Percentiles rank a stretch among this genome's conserved stretches.
These are phyloP conservation scores for Fusarium nelsonii DNA, from an alignment of 2,329 filamentous ascomycete genomes.

Conservation along the genomic window DNA sequence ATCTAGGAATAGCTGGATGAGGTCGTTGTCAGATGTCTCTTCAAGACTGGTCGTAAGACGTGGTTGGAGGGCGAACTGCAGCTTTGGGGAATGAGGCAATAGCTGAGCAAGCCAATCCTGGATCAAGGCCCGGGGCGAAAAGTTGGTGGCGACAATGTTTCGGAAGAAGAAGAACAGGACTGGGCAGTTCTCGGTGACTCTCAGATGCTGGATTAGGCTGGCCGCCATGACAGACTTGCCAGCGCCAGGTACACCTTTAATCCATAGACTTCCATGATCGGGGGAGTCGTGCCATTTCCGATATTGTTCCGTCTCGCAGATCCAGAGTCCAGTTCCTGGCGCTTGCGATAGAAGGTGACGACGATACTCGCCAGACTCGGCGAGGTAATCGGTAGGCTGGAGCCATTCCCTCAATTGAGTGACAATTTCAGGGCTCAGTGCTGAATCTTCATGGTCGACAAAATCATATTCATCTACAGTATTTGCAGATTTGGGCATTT, in stretches of 20 bases:
- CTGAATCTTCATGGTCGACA: conserved; percentile 32
- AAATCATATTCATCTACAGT: conserved; percentile 41
- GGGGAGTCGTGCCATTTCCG: conserved; percentile 41
- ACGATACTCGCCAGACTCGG: conserved; percentile 45
- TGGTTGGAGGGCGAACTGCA: conserved; percentile 39
- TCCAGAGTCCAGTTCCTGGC: conserved; percentile 46
- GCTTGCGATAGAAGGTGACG: conserved; percentile 44
- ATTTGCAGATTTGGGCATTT: conserved; percentile 33
- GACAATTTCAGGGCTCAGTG: conserved; percentile 28
- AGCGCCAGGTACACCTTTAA: conserved; percentile 47
- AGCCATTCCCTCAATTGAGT: conserved; percentile 45
- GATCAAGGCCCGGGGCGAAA: conserved; percentile 39
- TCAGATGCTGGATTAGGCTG: conserved; percentile 40
- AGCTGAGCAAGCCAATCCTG: conserved; percentile 45
- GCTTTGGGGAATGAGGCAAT: conserved; percentile 33
- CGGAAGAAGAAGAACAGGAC: conserved; percentile 45
- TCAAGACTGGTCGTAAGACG: conserved; percentile 20
- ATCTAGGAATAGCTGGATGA: conserved; percentile 38
- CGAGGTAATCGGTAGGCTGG: conserved; percentile 48
- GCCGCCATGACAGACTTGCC: conserved; percentile 47
- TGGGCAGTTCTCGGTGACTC: conserved; percentile 31
- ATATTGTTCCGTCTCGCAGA: conserved; percentile 44
- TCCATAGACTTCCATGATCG: conserved; percentile 44
- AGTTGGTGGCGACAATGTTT: conserved; percentile 43
- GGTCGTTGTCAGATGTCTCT: conserved; percentile 41